These are phyloP conservation scores for Calonectria fujianensis DNA, from an alignment of 2,329 filamentous ascomycete species.

Conservation along the genomic window DNA sequence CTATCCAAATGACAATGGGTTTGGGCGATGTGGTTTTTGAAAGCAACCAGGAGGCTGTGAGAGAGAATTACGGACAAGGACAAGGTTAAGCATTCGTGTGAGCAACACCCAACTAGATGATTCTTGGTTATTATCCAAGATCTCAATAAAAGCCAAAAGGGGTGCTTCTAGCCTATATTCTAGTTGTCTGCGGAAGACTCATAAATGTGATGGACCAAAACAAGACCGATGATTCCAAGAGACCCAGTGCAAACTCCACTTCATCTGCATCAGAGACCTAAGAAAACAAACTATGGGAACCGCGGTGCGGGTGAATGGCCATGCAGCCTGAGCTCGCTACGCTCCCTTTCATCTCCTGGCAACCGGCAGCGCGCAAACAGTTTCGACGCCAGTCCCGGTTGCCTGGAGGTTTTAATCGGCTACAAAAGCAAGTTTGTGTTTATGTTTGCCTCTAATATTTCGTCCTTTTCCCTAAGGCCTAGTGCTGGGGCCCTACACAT, in stretches of 20 bases:
- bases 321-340: not conserved
- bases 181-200: not conserved
- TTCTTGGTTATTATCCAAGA: not conserved
- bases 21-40: not conserved
- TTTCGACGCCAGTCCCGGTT: no score
- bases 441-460: not conserved
- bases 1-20: not conserved
- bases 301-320: not conserved
- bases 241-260: not conserved
- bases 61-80: not conserved
- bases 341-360: not conserved
- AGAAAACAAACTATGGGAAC: not conserved
- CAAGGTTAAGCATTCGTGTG: not conserved
- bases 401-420: not conserved
- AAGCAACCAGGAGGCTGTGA: not conserved
- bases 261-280: not conserved
- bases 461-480: not conserved
- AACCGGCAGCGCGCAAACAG: conserved; percentile 7
- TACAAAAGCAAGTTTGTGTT: not conserved
- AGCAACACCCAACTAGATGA: not conserved
- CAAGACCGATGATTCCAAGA: not conserved
- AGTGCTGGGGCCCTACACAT: not conserved
- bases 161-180: not conserved
- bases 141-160: not conserved
- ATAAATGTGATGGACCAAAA: not conserved